Evolutionary conservation across 495 filamentous ascomycete species (phyloP).

Genomic region (Penicillium macrosclerotiorum): DNA sequence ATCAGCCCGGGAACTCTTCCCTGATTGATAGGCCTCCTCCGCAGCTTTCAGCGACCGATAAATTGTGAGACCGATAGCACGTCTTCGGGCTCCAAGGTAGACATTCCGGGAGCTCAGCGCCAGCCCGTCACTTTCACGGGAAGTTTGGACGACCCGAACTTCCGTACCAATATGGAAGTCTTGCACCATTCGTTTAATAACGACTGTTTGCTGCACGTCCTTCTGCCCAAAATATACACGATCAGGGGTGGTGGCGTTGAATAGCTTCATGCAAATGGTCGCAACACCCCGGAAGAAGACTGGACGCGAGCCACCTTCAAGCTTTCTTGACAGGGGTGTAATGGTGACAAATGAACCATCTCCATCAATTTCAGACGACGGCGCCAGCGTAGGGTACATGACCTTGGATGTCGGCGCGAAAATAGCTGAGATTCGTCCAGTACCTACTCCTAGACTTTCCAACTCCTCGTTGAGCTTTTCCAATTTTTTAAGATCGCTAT

Average conservation of each 20-base stretch:
- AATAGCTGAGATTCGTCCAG: slow-evolving; percentile 72
- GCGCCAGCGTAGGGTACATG: slow-evolving; percentile 85
- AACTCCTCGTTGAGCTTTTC: slow-evolving; percentile 69
- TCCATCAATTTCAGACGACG: slow-evolving; percentile 72
- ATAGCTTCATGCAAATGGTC: slow-evolving; percentile 95
- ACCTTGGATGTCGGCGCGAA: slow-evolving; percentile 79
- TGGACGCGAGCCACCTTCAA: slow-evolving; percentile 84
- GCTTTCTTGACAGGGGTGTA: slow-evolving; percentile 71
- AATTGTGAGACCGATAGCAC: slow-evolving; percentile 69
- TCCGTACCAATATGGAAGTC: slow-evolving; percentile 84
- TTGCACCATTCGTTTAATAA: slow-evolving; percentile 80
- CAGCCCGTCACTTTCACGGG: slow-evolving; percentile 78
- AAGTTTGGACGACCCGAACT: slow-evolving; percentile 69
- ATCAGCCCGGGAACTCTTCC: slow-evolving; percentile 54
- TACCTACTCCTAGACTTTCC: slow-evolving; percentile 44
- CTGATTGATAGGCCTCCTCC: slow-evolving; percentile 62
- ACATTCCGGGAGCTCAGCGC: slow-evolving; percentile 95
- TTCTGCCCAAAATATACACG: slow-evolving; percentile 97
- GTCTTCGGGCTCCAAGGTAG: slow-evolving; percentile 76
- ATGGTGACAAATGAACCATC: slow-evolving; percentile 92
- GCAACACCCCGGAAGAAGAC: slow-evolving; percentile 97
- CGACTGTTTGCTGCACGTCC: slow-evolving; percentile 92
- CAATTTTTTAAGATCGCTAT: slow-evolving; percentile 65
- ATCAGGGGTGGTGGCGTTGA: slow-evolving; percentile 86
- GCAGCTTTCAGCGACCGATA: slow-evolving; percentile 65